phyloP scores from a whole-genome alignment of 306 rosid genomes.

The Rosa multiflora region DNA sequence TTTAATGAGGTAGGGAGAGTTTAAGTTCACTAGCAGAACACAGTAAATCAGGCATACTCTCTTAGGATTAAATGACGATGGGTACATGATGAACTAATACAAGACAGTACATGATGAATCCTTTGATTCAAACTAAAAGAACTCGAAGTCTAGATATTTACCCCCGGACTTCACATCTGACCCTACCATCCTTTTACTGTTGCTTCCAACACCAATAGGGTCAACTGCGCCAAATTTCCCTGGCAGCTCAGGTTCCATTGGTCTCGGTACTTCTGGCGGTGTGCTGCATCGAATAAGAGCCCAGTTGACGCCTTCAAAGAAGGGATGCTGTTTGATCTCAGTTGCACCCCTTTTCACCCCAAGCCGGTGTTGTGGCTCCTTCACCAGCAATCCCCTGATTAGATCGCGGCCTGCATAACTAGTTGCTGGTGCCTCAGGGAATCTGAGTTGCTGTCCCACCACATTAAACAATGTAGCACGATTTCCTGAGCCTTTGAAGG shows the following conservation, averaged over 20 bases:
- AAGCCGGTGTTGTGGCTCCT: constrained; percentile 88
- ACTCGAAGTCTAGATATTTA: constrained; percentile 93
- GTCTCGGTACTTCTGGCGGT: constrained; percentile 92
- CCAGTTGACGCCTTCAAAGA: constrained; percentile 95
- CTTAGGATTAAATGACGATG: constrained; percentile 33
- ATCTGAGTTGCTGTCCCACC: constrained; percentile 84
- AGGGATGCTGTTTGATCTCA: constrained; percentile 91
- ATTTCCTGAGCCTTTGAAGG: constrained; percentile 95
- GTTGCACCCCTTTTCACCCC: constrained; percentile 94
- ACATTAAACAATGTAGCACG: constrained; percentile 92
- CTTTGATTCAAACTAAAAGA: constrained; percentile 61
- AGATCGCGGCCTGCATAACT: constrained; percentile 82
- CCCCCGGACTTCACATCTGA: constrained; percentile 73
- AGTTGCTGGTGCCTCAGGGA: constrained; percentile 78
- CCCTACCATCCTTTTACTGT: constrained; percentile 75
- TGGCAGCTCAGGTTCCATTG: constrained; percentile 60
- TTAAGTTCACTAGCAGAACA: constrained; percentile 34
- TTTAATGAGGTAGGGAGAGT: constrained; percentile 26
- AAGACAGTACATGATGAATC: constrained; percentile 35
- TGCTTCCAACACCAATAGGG: constrained; percentile 48
- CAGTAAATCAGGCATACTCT: constrained; percentile 32
- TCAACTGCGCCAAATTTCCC: constrained; percentile 59
- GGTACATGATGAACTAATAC: constrained; percentile 26
- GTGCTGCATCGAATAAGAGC: constrained; percentile 90
- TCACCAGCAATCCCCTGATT: constrained; percentile 75